Evolutionary conservation across 192 early-diverging fungal species (phyloP), one percentile per base, ranked within the genome.

Genomic region (Kappamyces sp.): DNA sequence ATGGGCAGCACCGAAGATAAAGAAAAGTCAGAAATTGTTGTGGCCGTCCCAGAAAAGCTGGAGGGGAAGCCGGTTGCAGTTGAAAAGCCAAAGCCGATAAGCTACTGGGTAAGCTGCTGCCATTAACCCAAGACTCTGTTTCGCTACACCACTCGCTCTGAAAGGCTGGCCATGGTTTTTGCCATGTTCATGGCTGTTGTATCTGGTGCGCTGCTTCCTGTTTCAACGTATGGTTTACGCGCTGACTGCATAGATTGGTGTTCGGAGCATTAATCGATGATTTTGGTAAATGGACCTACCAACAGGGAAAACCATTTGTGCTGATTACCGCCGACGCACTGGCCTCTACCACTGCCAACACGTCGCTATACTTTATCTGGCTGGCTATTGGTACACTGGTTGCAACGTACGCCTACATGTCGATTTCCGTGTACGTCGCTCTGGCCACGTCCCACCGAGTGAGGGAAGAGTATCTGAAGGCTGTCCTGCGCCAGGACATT

Each of bases 401-500:
- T 14, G 62, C 68, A 43, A 75, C 81, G 4, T 86, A 84, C 67
- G 49, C 70, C 49, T 75, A 79, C 61, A 84, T 84, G 75, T 73
- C 78, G 31, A 66, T 66, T 32, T 84, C 65, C 62, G 69, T 75
- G 6, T 54, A 75, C 1, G 67, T 81, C 32, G 66, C 72, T 32
- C 76, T 76, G 75, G 67, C 73, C 36, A 74, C 72, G 60, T 73
- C 84, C 45, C 81, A 85, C 53, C 79, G 92, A 14, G 80, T 94
- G 46, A 77, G 92, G 22, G 73, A 84, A 62, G 54, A 50, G 33
- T 97, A 91, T 61, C 78, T 93, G 34, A 66, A 73, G 33, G 63
- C 87, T 3, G 85, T 94, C 50, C 74, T 97, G 49, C 79, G 88
- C 47, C 92, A 94, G 66, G 86, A 94, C 29, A 84, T 90, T 40